phyloP scores from a whole-genome alignment of 2,329 filamentous ascomycete species.

The Aphanoascus verrucosus region DNA sequence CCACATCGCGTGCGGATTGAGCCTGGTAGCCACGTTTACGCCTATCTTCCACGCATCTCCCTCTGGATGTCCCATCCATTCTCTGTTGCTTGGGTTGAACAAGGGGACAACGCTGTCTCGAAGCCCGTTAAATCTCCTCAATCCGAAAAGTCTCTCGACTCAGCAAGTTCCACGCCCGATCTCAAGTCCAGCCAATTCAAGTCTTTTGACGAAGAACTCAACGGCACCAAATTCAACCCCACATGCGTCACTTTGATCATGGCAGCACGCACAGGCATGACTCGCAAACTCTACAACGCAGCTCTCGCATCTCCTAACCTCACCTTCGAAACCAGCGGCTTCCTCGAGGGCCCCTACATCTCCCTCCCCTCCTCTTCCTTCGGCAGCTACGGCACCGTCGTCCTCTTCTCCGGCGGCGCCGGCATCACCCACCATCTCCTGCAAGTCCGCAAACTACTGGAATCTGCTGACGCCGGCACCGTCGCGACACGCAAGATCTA shows the following conservation, averaged over 20 bases:
- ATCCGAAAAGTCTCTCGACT: constrained; percentile 2
- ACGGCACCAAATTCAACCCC: constrained; percentile 17
- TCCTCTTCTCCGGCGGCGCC: constrained; percentile 56
- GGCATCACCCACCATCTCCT: constrained; percentile 57
- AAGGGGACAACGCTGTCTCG: constrained; percentile 24
- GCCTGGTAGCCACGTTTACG: constrained; percentile 51
- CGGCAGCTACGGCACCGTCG: constrained; percentile 52
- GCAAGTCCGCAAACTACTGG: constrained; percentile 49
- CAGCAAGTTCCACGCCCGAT: constrained; percentile 14
- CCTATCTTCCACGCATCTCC: constrained; percentile 45
- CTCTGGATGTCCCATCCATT: constrained; percentile 42
- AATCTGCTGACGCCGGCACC: constrained; percentile 41
- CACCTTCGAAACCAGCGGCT: constrained; percentile 44
- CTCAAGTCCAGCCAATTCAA: constrained; percentile 26
- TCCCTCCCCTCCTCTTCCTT: constrained; percentile 47
- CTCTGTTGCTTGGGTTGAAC: constrained; percentile 39
- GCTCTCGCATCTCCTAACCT: constrained; percentile 42
- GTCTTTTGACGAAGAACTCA: constrained; percentile 19
- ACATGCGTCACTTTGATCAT: constrained; percentile 47
- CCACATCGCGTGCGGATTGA: constrained; percentile 43
- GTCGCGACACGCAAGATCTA: constrained; percentile 50
- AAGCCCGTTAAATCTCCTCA: constrained; percentile 12
- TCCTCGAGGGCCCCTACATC: constrained; percentile 54
- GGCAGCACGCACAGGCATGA: constrained; percentile 53
- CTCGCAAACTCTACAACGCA: constrained; percentile 48